Conservation (phyloP, 139 green algal genomes). For the Coelastrella sp. region DNA sequence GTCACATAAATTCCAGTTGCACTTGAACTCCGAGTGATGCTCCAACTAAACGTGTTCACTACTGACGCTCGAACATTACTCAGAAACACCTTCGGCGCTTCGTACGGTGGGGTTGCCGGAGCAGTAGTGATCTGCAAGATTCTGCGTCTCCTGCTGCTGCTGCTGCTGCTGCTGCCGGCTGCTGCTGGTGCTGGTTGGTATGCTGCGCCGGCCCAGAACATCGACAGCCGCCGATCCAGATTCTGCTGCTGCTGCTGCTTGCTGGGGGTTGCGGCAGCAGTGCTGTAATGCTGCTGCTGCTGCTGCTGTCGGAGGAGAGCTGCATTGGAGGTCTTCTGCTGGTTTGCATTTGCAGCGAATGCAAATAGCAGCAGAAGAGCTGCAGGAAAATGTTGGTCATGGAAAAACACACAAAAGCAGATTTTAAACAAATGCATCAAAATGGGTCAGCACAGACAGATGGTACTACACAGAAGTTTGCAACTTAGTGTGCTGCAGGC, state of each 20-base stretch:
- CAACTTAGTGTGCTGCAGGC: too few species aligned
- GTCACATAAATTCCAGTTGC: conserved; percentile 10
- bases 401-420: too few species aligned
- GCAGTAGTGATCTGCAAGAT: background rate
- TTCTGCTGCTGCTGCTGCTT: conserved; percentile 21
- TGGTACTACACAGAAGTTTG: too few species aligned
- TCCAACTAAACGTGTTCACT: conserved; percentile 26
- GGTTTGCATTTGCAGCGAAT: too few species aligned
- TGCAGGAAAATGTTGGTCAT: too few species aligned
- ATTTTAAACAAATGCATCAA: too few species aligned
- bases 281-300: background rate
- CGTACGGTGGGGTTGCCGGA: background rate
- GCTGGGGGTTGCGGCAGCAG: background rate
- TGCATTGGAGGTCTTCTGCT: background rate
- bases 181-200: background rate
- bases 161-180: conserved; percentile 8
- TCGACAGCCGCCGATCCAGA: background rate
- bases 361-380: too few species aligned
- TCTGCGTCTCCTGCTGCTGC: background rate
- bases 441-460: too few species aligned
- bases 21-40: background rate
- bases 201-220: background rate
- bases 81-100: conserved; percentile 15
- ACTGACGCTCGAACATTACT: background rate
- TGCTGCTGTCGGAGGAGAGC: background rate